These are phyloP conservation scores for Stagonosporopsis vannaccii DNA, from an alignment of 2,329 filamentous ascomycete species.

Conservation along the genomic window DNA sequence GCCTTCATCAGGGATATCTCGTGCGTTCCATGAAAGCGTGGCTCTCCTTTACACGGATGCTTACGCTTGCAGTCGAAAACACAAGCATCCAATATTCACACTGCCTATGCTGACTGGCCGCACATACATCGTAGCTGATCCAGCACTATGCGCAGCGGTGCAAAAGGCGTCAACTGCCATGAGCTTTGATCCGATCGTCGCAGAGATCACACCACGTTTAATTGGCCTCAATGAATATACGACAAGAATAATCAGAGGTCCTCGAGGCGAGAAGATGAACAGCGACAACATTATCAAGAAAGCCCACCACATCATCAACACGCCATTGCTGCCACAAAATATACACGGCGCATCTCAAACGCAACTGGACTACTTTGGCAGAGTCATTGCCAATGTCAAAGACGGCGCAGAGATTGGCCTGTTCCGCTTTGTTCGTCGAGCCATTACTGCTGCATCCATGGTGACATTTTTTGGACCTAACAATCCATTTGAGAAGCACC, in stretches of 20 bases:
- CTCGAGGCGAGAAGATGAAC: conserved; percentile 35
- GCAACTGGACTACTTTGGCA: conserved; percentile 48
- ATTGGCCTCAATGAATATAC: conserved; percentile 46
- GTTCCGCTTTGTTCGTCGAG: conserved; percentile 43
- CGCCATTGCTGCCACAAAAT: conserved; percentile 40
- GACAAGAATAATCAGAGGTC: conserved; percentile 37
- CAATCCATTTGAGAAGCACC: conserved; percentile 52
- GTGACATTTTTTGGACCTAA: conserved; percentile 54
- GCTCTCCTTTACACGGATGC: background rate
- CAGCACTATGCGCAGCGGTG: conserved; percentile 50
- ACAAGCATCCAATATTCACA: conserved; percentile 50
- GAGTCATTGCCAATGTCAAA: conserved; percentile 24
- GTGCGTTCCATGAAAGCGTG: conserved; percentile 32
- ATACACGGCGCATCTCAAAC: conserved; percentile 46
- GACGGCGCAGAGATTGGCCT: conserved; percentile 46
- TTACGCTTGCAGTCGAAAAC: conserved; percentile 20
- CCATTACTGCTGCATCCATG: conserved; percentile 48
- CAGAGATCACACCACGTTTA: conserved; percentile 50
- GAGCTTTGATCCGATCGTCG: conserved; percentile 54
- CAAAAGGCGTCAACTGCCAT: conserved; percentile 52
- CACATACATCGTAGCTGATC: conserved; percentile 56
- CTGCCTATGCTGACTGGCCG: conserved; percentile 55
- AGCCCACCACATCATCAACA: conserved; percentile 46
- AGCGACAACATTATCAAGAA: conserved; percentile 37
- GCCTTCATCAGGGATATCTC: conserved; percentile 50